Evolutionary conservation across 495 filamentous ascomycete species (phyloP), one percentile per base, ranked within the genome.

Genomic region (Venustampulla echinocandica): DNA sequence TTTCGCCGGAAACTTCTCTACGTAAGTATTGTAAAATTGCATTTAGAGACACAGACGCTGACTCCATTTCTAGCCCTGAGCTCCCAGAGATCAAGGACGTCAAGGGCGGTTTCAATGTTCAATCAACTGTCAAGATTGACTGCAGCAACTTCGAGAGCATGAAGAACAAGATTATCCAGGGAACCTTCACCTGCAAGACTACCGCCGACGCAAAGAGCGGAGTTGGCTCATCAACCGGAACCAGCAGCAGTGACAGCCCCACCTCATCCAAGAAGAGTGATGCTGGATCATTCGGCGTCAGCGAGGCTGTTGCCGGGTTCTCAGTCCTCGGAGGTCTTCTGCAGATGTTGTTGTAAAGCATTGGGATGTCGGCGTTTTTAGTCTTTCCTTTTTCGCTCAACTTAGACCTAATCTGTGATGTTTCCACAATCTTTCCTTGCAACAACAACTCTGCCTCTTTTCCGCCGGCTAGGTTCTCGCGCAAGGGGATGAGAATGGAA

Each of bases 91-190:
- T 98, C 18, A 68, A 77, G 49, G 76, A 84, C 49, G 89, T 96
- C 53, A 73, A 74, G 58, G 92, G 92, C 70, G 82, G 80, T 43
- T 90, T 95, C 72, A 88, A 95, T 68, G 65, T 93, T 52, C 77
- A 87, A 67, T 82, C 74, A 55, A 84, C 84, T 24, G 73, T 69
- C 49, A 69, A 81, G 46, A 80, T 89, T 66, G 42, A 64, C 20
- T 76, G 73, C 67, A 45, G 56, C 17, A 41, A 51, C 30, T 75
- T 87, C 60, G 30, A 71, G 13, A 49, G 63, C 52, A 54, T 70
- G 25, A 51, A 60, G 33, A 63, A 67, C 50, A 63, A 64, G 55
- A 54, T 70, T 55, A 79, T 89, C 62, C 71, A 77, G 56, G 85
- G 85, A 43, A 70, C 55, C 25, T 82, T 69, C 64, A 66, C 52